Conservation (phyloP, 1,139 yeast genomes). For the Torulaspora globosa region DNA sequence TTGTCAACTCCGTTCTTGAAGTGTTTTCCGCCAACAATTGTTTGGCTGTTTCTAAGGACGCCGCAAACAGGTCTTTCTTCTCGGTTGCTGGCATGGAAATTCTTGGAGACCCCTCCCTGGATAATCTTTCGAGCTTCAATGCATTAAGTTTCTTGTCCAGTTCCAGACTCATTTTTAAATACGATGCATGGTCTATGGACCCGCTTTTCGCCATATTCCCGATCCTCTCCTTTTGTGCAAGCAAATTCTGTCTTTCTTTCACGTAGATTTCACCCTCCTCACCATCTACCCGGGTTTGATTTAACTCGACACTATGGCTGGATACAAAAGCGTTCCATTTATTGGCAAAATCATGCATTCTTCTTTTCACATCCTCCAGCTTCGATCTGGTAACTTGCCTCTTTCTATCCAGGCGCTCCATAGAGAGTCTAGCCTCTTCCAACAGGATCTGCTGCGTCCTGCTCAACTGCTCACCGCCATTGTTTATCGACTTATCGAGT, state of each 20-base stretch:
- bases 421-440: slow-evolving; percentile 18
- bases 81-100: not conserved
- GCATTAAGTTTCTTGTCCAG: slow-evolving; percentile 20
- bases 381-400: slow-evolving; percentile 23
- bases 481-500: slow-evolving; percentile 12
- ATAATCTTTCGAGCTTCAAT: slow-evolving; percentile 9
- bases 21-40: slow-evolving; percentile 22
- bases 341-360: slow-evolving; percentile 10
- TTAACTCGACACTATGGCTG: slow-evolving; percentile 17
- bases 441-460: slow-evolving; percentile 20
- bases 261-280: slow-evolving; percentile 12
- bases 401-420: slow-evolving; percentile 14
- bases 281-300: slow-evolving; percentile 12
- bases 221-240: slow-evolving; percentile 19
- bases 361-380: slow-evolving; percentile 16
- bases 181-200: slow-evolving; percentile 13
- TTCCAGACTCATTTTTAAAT: slow-evolving; percentile 11
- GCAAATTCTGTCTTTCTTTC: slow-evolving; percentile 19
- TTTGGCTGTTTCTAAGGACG: slow-evolving; percentile 27
- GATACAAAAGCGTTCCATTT: slow-evolving; percentile 17
- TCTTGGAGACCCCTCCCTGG: slow-evolving; percentile 1
- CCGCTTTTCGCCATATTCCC: slow-evolving; percentile 20
- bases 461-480: slow-evolving; percentile 9
- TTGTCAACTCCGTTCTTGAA: slow-evolving; percentile 24
- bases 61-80: slow-evolving; percentile 18